A percentile compares a stretch with the other conserved stretches of the same genome.
These are phyloP conservation scores for Zangia roseola DNA, from an alignment of 768 basidiomycete genomes.

Conservation along the genomic window DNA sequence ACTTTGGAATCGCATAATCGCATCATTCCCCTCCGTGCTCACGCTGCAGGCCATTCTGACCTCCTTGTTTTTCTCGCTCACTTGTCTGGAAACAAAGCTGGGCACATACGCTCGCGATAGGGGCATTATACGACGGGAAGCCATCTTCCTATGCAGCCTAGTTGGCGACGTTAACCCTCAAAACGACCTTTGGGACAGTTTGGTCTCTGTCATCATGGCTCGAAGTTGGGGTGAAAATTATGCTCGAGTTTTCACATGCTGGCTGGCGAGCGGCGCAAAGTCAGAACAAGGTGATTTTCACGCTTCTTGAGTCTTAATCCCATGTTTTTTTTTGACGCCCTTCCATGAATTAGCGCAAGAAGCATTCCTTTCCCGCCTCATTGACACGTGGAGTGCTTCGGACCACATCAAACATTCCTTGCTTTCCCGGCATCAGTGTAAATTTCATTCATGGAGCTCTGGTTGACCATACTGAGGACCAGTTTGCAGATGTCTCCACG, in stretches of 20 bases:
- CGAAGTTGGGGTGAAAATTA: conserved; percentile 60
- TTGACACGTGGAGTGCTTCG: conserved; percentile 71
- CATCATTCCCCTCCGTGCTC: conserved; percentile 47
- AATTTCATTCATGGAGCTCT: conserved; percentile 28
- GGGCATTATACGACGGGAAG: conserved; percentile 52
- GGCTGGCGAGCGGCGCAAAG: conserved; percentile 52
- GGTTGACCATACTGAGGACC: not conserved
- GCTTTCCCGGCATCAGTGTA: conserved; percentile 73
- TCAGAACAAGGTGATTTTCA: conserved; percentile 33
- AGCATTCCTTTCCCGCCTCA: conserved; percentile 44
- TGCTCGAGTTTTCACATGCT: conserved; percentile 66
- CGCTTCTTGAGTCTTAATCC: not conserved
- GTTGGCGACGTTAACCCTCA: conserved; percentile 50
- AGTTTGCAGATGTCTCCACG: conserved; percentile 63
- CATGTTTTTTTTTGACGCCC: conserved; percentile 3
- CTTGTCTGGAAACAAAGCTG: conserved; percentile 28
- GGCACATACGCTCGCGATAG: conserved; percentile 36
- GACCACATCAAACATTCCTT: conserved; percentile 82
- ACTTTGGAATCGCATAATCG: conserved; percentile 50
- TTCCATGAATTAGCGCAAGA: conserved; percentile 38
- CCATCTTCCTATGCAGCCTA: conserved; percentile 47
- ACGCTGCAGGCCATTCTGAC: conserved; percentile 56
- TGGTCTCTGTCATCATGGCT: conserved; percentile 45
- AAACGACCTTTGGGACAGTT: conserved; percentile 51
- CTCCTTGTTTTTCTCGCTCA: conserved; percentile 56